Evolutionary conservation across 169 alveolate genomes (phyloP).

Genomic region (Cryptosporidium meleagridis): DNA sequence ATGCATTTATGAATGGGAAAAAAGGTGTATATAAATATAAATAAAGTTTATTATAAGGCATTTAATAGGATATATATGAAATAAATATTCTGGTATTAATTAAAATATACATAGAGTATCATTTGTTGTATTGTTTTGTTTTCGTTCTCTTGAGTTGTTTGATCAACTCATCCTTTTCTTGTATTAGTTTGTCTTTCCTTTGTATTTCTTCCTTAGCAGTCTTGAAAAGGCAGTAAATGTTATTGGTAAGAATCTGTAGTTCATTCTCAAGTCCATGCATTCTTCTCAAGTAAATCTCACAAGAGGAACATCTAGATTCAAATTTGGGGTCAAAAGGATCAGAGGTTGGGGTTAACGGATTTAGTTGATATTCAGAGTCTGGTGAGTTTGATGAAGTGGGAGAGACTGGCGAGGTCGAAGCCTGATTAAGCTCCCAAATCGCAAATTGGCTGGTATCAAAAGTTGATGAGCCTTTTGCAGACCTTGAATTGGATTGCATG

Average conservation of each 20-base stretch:
- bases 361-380: neutral
- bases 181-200: constrained; percentile 50
- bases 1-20: no score
- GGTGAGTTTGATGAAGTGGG: neutral
- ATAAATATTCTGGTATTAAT: no score
- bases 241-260: constrained; percentile 56
- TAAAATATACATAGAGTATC: neutral
- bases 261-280: constrained; percentile 57
- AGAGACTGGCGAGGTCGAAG: neutral
- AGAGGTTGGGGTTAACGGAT: neutral
- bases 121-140: neutral
- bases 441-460: neutral
- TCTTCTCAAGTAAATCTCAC: constrained; percentile 35
- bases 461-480: neutral
- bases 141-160: neutral
- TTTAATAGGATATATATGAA: no score
- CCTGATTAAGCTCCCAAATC: neutral
- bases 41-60: no score
- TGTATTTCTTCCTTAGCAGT: constrained; percentile 71
- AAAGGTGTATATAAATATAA: no score
- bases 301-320: constrained; percentile 10
- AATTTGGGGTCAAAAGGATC: neutral
- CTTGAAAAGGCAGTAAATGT: constrained; percentile 42
- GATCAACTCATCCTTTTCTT: constrained; percentile 40
- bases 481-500: neutral